Evolutionary conservation across 148 eudicot species (phyloP).

Genomic region (Camellia japonica): DNA sequence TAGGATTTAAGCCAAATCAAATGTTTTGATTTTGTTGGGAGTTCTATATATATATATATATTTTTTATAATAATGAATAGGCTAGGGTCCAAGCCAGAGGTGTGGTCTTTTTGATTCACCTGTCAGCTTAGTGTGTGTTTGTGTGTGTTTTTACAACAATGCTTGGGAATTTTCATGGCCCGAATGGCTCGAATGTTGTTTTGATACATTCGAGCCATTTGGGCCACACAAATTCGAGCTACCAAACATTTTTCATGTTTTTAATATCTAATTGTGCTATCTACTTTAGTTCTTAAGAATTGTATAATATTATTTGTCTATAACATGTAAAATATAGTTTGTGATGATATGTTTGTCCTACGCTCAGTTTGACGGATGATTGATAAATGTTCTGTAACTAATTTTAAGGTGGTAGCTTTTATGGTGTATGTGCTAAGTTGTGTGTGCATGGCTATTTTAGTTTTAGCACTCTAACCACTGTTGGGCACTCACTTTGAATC

Average conservation of each 20-base stretch:
- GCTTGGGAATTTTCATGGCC: too few species aligned
- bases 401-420: not conserved
- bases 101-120: too few species aligned
- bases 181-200: too few species aligned
- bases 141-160: too few species aligned
- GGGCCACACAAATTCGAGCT: too few species aligned
- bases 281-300: not conserved
- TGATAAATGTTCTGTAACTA: not conserved
- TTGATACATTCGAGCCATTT: too few species aligned
- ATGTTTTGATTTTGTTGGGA: not conserved
- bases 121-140: too few species aligned
- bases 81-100: too few species aligned
- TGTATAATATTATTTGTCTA: not conserved
- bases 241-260: too few species aligned
- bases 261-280: not conserved
- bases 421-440: not conserved
- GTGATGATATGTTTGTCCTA: not conserved
- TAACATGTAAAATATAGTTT: not conserved
- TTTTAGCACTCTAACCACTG: not conserved
- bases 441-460: not conserved
- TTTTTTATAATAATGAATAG: not conserved
- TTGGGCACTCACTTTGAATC: not conserved
- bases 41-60: not conserved
- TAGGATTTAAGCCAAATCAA: not conserved
- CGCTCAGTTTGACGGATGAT: not conserved